A percentile compares a stretch with the other conserved stretches of the same genome.
Conservation (phyloP, 306 rosid species). For the Lablab purpureus region DNA sequence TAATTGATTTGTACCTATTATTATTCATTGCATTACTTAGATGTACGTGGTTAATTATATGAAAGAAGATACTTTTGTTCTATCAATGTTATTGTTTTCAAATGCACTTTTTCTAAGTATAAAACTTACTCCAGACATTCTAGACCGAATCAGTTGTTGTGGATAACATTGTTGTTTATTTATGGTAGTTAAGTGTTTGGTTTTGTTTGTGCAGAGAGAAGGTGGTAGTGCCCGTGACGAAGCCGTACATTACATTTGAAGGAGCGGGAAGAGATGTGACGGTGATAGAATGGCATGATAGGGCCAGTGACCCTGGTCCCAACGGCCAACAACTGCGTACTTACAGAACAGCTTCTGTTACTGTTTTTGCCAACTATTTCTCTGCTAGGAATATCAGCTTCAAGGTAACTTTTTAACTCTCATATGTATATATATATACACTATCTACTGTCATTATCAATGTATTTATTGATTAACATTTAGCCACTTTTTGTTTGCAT, state of each 20-base stretch:
- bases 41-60: no score
- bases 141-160: no score
- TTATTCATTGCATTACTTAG: no score
- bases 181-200: not conserved
- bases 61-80: not conserved
- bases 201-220: constrained; percentile 63
- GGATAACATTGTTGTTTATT: not conserved
- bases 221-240: constrained; percentile 73
- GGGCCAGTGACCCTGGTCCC: constrained; percentile 74
- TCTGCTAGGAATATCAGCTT: constrained; percentile 79
- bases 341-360: constrained; percentile 78
- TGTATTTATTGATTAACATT: not conserved
- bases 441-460: not conserved
- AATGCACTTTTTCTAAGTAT: no score
- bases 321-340: constrained; percentile 78
- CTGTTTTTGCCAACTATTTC: constrained; percentile 71
- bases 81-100: no score
- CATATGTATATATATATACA: no score
- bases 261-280: constrained; percentile 75
- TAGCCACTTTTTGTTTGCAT: not conserved
- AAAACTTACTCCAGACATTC: no score
- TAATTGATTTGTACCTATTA: not conserved
- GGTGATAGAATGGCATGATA: constrained; percentile 78
- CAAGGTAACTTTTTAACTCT: constrained; percentile 55
- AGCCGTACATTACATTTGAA: constrained; percentile 73